phyloP scores from a whole-genome alignment of 2,329 filamentous ascomycete genomes.

The Cladosporium oxysporum region DNA sequence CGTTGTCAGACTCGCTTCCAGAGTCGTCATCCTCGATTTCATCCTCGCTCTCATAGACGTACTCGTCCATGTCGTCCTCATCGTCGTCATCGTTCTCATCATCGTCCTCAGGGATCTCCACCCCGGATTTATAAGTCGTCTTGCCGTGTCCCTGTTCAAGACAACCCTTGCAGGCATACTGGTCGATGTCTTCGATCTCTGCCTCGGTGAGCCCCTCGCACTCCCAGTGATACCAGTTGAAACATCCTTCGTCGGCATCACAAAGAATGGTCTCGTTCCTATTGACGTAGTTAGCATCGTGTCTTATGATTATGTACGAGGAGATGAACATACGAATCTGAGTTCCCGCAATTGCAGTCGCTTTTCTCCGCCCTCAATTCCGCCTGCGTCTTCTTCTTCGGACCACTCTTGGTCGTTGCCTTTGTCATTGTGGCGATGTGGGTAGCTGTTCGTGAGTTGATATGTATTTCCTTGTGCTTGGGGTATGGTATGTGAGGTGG shows the following conservation, averaged over 20 bases:
- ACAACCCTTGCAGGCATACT: neutral
- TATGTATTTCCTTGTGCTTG: neutral
- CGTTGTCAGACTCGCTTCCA: neutral
- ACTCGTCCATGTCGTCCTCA: neutral
- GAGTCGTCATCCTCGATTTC: neutral
- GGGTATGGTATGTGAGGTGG: neutral
- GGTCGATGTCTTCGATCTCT: neutral
- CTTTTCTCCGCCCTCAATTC: neutral
- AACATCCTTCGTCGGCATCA: neutral
- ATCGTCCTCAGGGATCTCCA: neutral
- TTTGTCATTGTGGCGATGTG: neutral
- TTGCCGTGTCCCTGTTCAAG: neutral
- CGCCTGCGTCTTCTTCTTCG: neutral
- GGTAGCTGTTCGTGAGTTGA: neutral
- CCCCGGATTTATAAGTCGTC: neutral
- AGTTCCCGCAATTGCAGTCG: neutral
- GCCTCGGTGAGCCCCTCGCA: neutral
- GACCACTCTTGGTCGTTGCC: neutral
- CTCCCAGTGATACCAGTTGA: neutral
- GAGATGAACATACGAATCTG: neutral
- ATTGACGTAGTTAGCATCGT: neutral
- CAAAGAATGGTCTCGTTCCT: neutral
- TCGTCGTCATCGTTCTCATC: neutral
- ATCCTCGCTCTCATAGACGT: neutral
- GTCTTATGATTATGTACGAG: neutral